Conservation (phyloP, 2,329 filamentous ascomycete genomes). For the Fusarium clavum region DNA sequence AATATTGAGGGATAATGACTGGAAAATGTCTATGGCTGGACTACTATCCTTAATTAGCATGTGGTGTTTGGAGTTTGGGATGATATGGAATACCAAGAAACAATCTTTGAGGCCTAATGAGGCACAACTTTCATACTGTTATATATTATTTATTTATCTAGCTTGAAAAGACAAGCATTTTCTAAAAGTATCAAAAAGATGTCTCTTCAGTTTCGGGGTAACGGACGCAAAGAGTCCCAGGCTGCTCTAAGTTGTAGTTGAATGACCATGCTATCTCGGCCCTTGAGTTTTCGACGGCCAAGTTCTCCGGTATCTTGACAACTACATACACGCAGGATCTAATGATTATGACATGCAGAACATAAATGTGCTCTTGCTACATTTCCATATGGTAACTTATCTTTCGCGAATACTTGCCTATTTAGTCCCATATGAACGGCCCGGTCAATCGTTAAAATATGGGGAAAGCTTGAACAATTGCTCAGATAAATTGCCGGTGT, state of each 20-base stretch:
- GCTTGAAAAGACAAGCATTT: background rate
- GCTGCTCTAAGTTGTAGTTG: background rate
- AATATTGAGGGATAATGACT: background rate
- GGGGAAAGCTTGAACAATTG: background rate
- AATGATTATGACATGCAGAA: background rate
- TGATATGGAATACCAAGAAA: slow-evolving; percentile 33
- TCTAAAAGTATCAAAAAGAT: background rate
- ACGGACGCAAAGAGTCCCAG: background rate
- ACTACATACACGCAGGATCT: background rate
- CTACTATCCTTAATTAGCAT: slow-evolving; percentile 35
- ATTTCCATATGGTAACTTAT: background rate
- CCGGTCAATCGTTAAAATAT: slow-evolving; percentile 6
- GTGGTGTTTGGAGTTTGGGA: slow-evolving; percentile 38
- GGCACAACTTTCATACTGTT: slow-evolving; percentile 12
- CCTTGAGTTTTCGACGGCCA: no score
- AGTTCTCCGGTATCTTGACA: background rate
- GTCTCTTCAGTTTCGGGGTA: background rate
- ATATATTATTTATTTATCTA: background rate
- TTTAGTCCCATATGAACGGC: background rate
- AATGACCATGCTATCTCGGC: no score
- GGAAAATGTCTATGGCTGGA: slow-evolving; percentile 1
- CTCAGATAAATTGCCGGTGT: background rate
- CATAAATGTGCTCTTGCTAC: background rate
- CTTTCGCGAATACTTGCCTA: slow-evolving; percentile 17
- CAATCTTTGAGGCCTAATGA: slow-evolving; percentile 15